phyloP scores from a whole-genome alignment of 106 monocot species.

The Dendrobium catenatum region DNA sequence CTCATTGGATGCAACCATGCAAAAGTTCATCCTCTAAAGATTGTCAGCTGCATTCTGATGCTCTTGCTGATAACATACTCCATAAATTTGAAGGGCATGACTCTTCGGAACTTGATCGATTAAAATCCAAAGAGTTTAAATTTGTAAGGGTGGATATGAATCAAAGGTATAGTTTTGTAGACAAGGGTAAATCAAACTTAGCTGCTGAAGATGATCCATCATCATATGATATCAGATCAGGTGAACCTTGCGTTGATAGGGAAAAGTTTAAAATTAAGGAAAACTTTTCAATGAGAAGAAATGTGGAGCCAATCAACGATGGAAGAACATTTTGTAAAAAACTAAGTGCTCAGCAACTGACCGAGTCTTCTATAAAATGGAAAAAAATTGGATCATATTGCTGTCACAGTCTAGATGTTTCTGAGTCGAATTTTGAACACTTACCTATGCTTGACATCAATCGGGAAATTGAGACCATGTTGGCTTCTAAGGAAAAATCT shows the following conservation, averaged over 20 bases:
- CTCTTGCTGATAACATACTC: not conserved
- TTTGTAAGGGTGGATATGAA: constrained; percentile 2
- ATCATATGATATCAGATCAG: not conserved
- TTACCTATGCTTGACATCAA: not conserved
- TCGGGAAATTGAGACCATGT: not conserved
- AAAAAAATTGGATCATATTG: not conserved
- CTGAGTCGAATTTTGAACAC: not conserved
- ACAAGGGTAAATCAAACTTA: not conserved
- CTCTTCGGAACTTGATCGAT: not conserved
- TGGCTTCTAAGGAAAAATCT: constrained; percentile 7
- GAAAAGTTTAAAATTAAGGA: not conserved
- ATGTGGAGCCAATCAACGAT: not conserved
- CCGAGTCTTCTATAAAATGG: not conserved
- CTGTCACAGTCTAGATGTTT: not conserved
- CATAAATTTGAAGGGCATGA: not conserved
- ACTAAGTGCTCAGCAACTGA: not conserved
- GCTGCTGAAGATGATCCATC: not conserved
- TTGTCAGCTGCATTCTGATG: not conserved
- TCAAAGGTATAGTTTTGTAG: not conserved
- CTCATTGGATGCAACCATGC: not conserved
- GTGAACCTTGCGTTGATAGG: not conserved
- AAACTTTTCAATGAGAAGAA: not conserved
- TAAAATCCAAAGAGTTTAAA: not conserved
- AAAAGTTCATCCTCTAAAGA: not conserved
- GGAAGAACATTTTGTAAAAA: not conserved